Base-by-base conservation (phyloP, 208 protist genomes). In the Trypanosoma avium region DNA sequence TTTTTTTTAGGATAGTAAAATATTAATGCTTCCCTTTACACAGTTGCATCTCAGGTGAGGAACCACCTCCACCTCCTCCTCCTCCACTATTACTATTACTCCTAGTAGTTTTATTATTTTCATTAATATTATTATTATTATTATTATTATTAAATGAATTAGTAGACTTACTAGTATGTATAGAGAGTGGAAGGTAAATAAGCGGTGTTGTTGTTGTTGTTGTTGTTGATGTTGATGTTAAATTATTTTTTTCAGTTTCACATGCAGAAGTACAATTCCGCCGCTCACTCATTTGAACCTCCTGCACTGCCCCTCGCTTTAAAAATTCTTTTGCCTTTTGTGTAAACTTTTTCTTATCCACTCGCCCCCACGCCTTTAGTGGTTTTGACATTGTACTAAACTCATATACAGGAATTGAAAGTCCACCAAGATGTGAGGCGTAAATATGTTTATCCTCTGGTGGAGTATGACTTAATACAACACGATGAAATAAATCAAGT, bases 301-400 rank as follows among this genome's bases (percentile, higher is more conserved):
- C 79, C 38, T 75, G 63, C 46, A 89, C 67, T 21, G 57, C 70
- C 9, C 82, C 82, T 10, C 65, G 58, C 58, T 75, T 77, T 35
- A 89, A 32, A 33, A 82, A 90, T 29, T 71, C 50, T 60, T 50
- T 47, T 63, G 77, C 62, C 60, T 75, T 72, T 42, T 72, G 61
- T 24, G 43, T 49, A 32, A 77, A 67, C 26, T 58, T 60, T 7
- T 38, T 42, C 49, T 69, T 48, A 24, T 66, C 42, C 24, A 86
- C 58, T 13, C 46, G 9, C 13, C 62, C 52, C 86, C 82, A 90
- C 50, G 77, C 70, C 67, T 76, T 47, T 2, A 77, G 24, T 0
- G 84, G 85, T 40, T 75, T 75, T 21, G 88, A 94, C 73, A 84
- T 79, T 12, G 55, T 38, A 53, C 82, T 92, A 77, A 82, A 94